phyloP scores from a whole-genome alignment of 495 filamentous ascomycete species.

The Astrothelium macrocarpum region DNA sequence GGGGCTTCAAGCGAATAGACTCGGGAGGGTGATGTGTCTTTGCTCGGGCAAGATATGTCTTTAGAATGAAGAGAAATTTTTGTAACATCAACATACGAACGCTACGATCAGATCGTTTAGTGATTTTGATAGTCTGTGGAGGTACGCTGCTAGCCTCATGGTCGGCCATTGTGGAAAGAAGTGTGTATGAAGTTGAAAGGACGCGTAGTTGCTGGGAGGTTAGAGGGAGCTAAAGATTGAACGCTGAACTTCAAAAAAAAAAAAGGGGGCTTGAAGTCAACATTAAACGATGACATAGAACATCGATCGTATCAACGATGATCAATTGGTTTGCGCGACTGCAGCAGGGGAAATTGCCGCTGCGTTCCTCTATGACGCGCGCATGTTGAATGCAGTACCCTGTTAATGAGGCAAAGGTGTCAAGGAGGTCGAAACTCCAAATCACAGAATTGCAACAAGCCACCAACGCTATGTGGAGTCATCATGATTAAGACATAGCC shows the following conservation, averaged over 20 bases:
- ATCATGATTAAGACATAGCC: not conserved
- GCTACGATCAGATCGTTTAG: not conserved
- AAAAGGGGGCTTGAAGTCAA: not conserved
- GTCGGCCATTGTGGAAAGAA: not conserved
- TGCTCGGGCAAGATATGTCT: not conserved
- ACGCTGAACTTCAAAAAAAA: not conserved
- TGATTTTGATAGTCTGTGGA: not conserved
- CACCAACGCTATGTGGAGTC: not conserved
- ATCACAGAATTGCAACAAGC: not conserved
- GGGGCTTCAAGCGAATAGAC: not conserved
- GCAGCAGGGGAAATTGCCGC: not conserved
- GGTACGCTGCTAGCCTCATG: not conserved
- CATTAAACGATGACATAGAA: not conserved
- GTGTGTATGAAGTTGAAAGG: not conserved
- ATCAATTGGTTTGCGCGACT: not conserved
- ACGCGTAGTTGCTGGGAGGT: too few relatives aligned
- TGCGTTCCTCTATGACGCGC: not conserved
- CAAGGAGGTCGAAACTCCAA: not conserved
- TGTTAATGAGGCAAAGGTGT: not conserved
- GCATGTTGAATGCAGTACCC: not conserved
- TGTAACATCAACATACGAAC: not conserved
- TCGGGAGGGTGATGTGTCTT: not conserved
- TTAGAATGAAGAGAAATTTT: not conserved
- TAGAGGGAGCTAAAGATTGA: too few relatives aligned
- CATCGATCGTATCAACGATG: not conserved